Base-by-base conservation (phyloP, 2,329 filamentous ascomycete genomes). In the Thermoascus crustaceus region DNA sequence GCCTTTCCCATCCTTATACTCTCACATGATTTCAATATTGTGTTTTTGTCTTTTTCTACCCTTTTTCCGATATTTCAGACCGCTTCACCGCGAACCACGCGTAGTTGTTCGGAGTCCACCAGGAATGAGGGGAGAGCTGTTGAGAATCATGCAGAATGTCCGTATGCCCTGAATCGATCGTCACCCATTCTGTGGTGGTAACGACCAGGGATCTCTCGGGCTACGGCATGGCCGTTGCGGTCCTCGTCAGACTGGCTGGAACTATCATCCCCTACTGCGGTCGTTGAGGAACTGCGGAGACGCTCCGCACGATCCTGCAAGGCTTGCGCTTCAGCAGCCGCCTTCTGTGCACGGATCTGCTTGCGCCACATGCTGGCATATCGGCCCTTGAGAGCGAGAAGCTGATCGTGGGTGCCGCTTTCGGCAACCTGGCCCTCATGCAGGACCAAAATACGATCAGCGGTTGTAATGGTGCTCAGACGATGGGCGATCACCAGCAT, bases 401-500 rank as follows among this genome's bases (percentile, higher is more conserved):
- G 71, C 48, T 89, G 78, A 10, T 82, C 73, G 53, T 94, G 87
- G 0, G 79, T 87, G 10, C 86, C 86, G 31, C 74, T 72, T 63
- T 94, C 86, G 9, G 76, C 75, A 33, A 94, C 81, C 30, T 73
- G 71, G n/a, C 86, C 86, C 40, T 78, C 76, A 43, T 82, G 78
- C 19, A 88, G 69, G 29, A 93, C 85, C 35, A 87, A 69, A 41
- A 94, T 87, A 52, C 88, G 83, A 56, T 94, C 84, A 7, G 86
- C 86, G 39, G 84, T 81, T 3, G 84, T 88, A 49, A 91, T 89
- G 1, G 82, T 87, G 20, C 85, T 91, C 16, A 94, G 67, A 35
- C 86, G 81, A 60, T 94, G 86, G 34, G 91, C 91, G 64, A 98
- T 96, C 34, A 96, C 87, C 41, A 98, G 76, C 67, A 95, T 81